These are phyloP conservation scores for Trichoderma sp. DNA, from an alignment of 2,329 filamentous ascomycete species.

Conservation along the genomic window DNA sequence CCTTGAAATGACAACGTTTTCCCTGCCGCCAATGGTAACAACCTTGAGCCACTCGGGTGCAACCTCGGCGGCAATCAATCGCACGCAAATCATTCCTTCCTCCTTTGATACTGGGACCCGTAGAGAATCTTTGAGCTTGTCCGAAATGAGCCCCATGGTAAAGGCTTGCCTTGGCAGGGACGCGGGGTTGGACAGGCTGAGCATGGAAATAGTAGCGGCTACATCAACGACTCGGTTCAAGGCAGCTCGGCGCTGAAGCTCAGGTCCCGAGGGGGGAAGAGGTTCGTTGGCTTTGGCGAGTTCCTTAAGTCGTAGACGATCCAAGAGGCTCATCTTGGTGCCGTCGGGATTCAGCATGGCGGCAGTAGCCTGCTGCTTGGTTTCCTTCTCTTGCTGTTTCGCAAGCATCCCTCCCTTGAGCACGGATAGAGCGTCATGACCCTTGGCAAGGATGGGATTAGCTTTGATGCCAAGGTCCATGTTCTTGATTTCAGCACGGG, in stretches of 20 bases:
- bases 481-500: conserved; percentile 35
- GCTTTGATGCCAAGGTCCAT: conserved; percentile 39
- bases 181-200: conserved; percentile 51
- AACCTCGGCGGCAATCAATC: conserved; percentile 51
- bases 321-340: conserved; percentile 64
- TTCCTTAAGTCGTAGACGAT: conserved; percentile 72
- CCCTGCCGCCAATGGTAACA: conserved; percentile 49
- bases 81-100: conserved; percentile 49
- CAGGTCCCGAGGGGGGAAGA: conserved; percentile 53
- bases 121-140: conserved; percentile 66
- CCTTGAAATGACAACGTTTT: conserved; percentile 56
- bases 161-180: conserved; percentile 60
- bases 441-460: conserved; percentile 59
- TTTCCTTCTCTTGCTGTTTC: conserved; percentile 48
- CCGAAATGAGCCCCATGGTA: conserved; percentile 58
- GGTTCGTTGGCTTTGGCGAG: conserved; percentile 54
- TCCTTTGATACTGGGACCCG: conserved; percentile 52
- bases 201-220: conserved; percentile 62
- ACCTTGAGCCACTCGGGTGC: conserved; percentile 56
- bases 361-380: conserved; percentile 34
- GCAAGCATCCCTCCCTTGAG: conserved; percentile 60
- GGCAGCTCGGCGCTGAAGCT: conserved; percentile 61
- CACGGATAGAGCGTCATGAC: conserved; percentile 65
- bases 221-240: conserved; percentile 67
- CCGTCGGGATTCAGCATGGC: conserved; percentile 42